Percentiles rank a stretch among this genome's conserved stretches.
Evolutionary conservation across 192 early-diverging fungal species (phyloP).

Genomic region (Phycomyces nitens): DNA sequence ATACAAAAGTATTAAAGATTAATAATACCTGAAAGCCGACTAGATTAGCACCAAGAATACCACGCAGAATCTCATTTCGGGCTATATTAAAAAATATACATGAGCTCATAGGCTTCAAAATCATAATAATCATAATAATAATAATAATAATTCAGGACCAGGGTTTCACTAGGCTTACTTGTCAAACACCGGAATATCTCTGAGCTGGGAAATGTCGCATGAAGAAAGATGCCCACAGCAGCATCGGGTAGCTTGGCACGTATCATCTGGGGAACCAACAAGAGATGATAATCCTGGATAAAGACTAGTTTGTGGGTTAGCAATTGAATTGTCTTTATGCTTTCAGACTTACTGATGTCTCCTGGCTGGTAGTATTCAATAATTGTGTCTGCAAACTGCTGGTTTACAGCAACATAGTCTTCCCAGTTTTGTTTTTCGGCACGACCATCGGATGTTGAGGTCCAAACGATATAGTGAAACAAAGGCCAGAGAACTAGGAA

Average conservation of each 20-base stretch:
- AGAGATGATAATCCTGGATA: constrained; percentile 97
- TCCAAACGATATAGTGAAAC: constrained; percentile 92
- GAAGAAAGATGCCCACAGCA: constrained; percentile 91
- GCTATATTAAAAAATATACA: constrained; percentile 25
- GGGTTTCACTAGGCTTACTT: constrained; percentile 36
- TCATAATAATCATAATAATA: too few species aligned
- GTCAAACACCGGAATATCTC: constrained; percentile 94
- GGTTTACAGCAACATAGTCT: constrained; percentile 81
- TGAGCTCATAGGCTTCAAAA: neutral
- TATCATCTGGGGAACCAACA: constrained; percentile 89
- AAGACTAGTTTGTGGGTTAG: constrained; percentile 60
- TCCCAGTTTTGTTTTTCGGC: constrained; percentile 68
- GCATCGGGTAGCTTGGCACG: constrained; percentile 81
- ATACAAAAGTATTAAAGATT: neutral
- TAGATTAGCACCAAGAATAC: constrained; percentile 86
- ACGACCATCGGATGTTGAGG: constrained; percentile 61
- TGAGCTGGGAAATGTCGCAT: constrained; percentile 94
- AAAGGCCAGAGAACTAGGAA: constrained; percentile 86
- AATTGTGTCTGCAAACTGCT: constrained; percentile 74
- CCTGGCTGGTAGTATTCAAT: constrained; percentile 67
- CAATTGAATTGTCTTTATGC: neutral
- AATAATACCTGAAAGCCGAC: constrained; percentile 83
- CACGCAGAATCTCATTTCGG: constrained; percentile 79
- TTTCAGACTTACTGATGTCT: constrained; percentile 62
- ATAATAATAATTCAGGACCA: neutral